These are phyloP conservation scores for Pseudoturritis turrita DNA, from an alignment of 345 rosid genomes.

Conservation along the genomic window DNA sequence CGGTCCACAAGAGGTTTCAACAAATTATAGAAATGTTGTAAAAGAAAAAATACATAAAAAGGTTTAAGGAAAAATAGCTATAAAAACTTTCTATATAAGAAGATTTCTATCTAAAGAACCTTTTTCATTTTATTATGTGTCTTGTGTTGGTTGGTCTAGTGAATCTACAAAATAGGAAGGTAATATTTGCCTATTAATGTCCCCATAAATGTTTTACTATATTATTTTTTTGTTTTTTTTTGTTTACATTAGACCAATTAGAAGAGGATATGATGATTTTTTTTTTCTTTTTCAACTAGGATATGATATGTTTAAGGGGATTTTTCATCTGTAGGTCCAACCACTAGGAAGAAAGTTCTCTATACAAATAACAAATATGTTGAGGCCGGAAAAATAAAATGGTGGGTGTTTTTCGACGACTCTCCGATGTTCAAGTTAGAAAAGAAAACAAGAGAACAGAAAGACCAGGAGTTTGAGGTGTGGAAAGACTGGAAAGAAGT, in stretches of 20 bases:
- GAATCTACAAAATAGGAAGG: neutral
- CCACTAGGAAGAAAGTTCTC: too few species aligned
- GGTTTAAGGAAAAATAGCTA: slow-evolving; percentile 4
- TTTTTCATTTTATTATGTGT: slow-evolving; percentile 6
- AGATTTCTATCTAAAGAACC: neutral
- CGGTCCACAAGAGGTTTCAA: slow-evolving; percentile 13
- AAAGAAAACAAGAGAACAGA: too few species aligned
- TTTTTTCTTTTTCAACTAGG: too few species aligned
- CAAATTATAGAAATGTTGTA: slow-evolving; percentile 12
- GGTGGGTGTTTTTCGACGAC: too few species aligned
- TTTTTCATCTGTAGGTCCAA: too few species aligned
- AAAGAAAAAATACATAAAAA: neutral
- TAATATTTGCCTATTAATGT: slow-evolving; percentile 5
- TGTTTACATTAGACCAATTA: neutral
- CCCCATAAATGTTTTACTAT: neutral
- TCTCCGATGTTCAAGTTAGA: too few species aligned
- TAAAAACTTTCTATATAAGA: slow-evolving; percentile 2
- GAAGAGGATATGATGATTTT: neutral
- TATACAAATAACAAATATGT: too few species aligned
- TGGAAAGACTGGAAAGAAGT: too few species aligned
- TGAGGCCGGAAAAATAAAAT: too few species aligned
- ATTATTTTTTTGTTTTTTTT: neutral
- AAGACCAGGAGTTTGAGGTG: too few species aligned
- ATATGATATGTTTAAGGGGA: too few species aligned
- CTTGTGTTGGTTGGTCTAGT: slow-evolving; percentile 5